Evolutionary conservation across 352 stramenopile species (phyloP), one percentile per base, ranked within the genome.

Genomic region (Globisporangium abappressorium): DNA sequence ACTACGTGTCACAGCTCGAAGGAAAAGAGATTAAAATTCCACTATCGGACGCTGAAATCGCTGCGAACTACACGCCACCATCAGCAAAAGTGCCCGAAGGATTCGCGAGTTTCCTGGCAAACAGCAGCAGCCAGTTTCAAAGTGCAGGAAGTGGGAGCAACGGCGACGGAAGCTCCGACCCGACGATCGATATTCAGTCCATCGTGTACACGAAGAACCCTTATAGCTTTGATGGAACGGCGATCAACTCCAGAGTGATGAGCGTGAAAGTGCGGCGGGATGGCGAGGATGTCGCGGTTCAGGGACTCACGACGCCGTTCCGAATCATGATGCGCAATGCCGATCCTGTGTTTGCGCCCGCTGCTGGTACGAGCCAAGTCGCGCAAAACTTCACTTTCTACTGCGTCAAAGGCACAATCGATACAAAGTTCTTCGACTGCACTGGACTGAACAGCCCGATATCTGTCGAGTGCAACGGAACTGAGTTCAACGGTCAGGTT

Each of bases 201-300:
- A 87, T 78, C 28, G 57, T 85, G 15, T 90, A 80, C 61, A 80
- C 82, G 0, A 90, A 89, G 70, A 90, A 90, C 57, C 80, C 77
- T 54, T 90, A 90, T 61, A 75, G 68, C 12, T 90, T 87, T 62
- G 76, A 73, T 3, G 79, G 76, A 2, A 77, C 67, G 15, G 70
- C 70, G 0, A 58, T 90, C 3, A 89, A 90, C 47, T 90, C 82
- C 12, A 72, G 75, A 2, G 82, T 90, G 4, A 84, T 87, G 75
- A 90, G 80, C 11, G 68, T 90, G 41, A 86, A 85, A 28, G 79
- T 90, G 38, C 75, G 65, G 18, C 73, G 77, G 3, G 65, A 70
- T 20, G 74, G 70, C 2, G 56, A 74, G 5, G 65, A 87, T 46
- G 60, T 90, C 5, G 28, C 60, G 0, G 77, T 91, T 2, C 66